Evolutionary conservation across 306 rosid species (phyloP).

Genomic region (Cajanus cajan): DNA sequence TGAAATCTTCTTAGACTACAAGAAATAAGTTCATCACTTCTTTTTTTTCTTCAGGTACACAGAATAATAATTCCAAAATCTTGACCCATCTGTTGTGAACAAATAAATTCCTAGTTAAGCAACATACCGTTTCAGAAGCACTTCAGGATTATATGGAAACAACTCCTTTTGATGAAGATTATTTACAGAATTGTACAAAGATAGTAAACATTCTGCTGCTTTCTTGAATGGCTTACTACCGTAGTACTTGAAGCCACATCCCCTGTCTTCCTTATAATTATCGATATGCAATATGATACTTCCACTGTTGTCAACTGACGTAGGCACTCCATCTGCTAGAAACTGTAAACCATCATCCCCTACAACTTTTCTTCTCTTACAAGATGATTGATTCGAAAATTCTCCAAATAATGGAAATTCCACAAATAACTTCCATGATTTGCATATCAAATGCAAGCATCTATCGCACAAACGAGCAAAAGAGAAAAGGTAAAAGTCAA

Average conservation of each 20-base stretch:
- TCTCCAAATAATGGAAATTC: constrained; percentile 49
- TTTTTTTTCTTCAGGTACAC: neutral
- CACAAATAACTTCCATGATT: constrained; percentile 59
- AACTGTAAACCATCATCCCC: constrained; percentile 30
- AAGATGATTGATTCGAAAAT: constrained; percentile 37
- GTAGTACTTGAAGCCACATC: constrained; percentile 30
- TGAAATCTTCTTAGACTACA: constrained; percentile 65
- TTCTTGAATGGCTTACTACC: constrained; percentile 39
- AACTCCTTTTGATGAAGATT: constrained; percentile 74
- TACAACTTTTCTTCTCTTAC: constrained; percentile 62
- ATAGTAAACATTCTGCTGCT: constrained; percentile 68
- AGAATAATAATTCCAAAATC: neutral
- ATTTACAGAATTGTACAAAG: constrained; percentile 66
- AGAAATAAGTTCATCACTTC: constrained; percentile 24
- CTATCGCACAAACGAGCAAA: constrained; percentile 39
- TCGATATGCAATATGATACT: constrained; percentile 12
- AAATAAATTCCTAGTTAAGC: constrained; percentile 19
- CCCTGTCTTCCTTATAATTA: constrained; percentile 32
- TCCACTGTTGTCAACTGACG: constrained; percentile 24
- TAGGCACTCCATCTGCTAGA: constrained; percentile 25
- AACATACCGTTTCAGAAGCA: constrained; percentile 63
- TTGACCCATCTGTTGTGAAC: neutral
- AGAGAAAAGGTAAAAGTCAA: constrained; percentile 28
- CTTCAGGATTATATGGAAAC: constrained; percentile 80
- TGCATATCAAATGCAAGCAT: constrained; percentile 62